phyloP scores from a whole-genome alignment of 192 early-diverging fungal species.

The Paraglomus occultum region DNA sequence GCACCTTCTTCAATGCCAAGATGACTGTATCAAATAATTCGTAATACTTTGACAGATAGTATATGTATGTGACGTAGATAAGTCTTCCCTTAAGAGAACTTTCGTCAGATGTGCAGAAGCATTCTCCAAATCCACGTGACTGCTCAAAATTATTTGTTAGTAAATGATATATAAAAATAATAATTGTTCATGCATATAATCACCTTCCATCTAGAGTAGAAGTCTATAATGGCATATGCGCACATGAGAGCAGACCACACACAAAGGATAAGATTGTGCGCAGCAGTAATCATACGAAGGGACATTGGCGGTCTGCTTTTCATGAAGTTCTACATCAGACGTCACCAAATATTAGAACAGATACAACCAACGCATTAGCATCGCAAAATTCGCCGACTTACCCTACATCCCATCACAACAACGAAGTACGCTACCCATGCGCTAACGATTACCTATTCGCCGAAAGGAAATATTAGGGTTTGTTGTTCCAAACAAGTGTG shows the following conservation, averaged over 20 bases:
- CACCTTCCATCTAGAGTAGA: constrained; percentile 19
- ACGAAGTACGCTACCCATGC: constrained; percentile 44
- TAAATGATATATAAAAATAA: not conserved
- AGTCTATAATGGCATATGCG: constrained; percentile 23
- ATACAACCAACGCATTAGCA: not conserved
- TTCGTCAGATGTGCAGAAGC: constrained; percentile 43
- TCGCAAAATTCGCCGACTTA: not conserved
- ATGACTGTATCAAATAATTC: constrained; percentile 54
- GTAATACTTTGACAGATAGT: constrained; percentile 48
- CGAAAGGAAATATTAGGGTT: not conserved
- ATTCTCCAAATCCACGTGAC: constrained; percentile 38
- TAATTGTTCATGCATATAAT: not conserved
- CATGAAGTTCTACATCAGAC: constrained; percentile 15
- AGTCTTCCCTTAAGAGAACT: constrained; percentile 31
- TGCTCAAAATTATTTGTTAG: constrained; percentile 19
- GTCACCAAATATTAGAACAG: constrained; percentile 23
- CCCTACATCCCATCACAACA: constrained; percentile 31
- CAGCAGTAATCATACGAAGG: constrained; percentile 21
- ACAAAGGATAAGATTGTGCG: constrained; percentile 36
- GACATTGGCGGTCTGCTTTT: constrained; percentile 11
- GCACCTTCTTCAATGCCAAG: constrained; percentile 51
- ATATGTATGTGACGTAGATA: constrained; percentile 44
- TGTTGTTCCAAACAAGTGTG: not conserved
- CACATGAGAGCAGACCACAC: constrained; percentile 40
- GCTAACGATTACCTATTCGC: constrained; percentile 30